Evolutionary conservation across 371 early-diverging fungal genomes (phyloP), one percentile per base, ranked within the genome.

Genomic region (Haplosporangium sp.): DNA sequence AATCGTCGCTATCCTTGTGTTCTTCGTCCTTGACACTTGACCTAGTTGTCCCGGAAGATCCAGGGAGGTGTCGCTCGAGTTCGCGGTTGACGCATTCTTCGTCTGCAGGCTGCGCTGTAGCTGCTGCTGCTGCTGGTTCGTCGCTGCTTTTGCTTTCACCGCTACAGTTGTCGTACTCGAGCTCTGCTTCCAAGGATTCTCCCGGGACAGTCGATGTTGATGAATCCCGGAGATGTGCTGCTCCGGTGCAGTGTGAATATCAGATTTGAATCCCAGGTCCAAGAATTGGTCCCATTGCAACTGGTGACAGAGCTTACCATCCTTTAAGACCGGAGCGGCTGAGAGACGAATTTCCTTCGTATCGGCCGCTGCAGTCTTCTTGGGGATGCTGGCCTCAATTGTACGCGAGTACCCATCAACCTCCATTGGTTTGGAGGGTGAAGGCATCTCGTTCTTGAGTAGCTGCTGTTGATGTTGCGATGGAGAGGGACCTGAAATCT

Each of bases 221-320:
- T 59, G 62, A 59, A 59, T 43, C 20, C 64, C 68, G 47, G 67
- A 52, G 6, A 48, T 47, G 47, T 12, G 40, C 67, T 70, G 76
- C 55, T 76, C 76, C 55, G 76, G 67, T 62, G 66, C 71, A 67
- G 69, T 58, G 48, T 56, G 37, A 16, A 64, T 36, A 53, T 62
- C 68, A 64, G 77, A 71, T 64, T 61, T 56, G 68, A 71, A 71
- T 4, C 77, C 77, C 21, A 77, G 47, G 21, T 67, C 67, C 38
- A 72, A 77, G 61, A 71, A 77, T 48, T 77, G 56, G 29, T 71
- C 72, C 77, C 77, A 77, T 57, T 67, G 72, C 59, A 77, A 50
- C 64, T 77, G 72, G 72, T 77, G 67, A 20, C 64, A 62, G 73
- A 79, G 73, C 80, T 73, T 79, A 79, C 80, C 80, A 79, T 79